A percentile compares a stretch with the other conserved stretches of the same genome.
phyloP scores from a whole-genome alignment of 1,284 basidiomycete genomes.

The Moesziomyces sp. region DNA sequence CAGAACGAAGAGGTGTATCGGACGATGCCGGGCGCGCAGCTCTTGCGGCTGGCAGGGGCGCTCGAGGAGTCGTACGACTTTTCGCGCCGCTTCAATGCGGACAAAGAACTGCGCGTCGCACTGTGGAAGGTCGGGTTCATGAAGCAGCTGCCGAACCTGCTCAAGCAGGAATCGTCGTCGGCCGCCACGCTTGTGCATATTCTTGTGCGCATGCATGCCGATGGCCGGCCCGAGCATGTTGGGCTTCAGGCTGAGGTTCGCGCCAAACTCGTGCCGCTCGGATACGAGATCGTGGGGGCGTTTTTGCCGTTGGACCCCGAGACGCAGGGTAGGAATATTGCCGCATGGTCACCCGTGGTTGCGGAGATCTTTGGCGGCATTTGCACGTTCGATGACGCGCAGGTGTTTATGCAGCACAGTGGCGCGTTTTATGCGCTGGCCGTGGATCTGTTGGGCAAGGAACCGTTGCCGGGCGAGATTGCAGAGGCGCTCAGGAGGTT shows the following conservation, averaged over 20 bases:
- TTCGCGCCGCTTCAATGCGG: conserved; percentile 95
- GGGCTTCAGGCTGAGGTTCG: conserved; percentile 83
- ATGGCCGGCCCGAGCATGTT: conserved; percentile 85
- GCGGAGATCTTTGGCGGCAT: conserved; percentile 92
- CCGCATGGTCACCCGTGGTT: conserved; percentile 97
- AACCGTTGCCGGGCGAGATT: conserved; percentile 48
- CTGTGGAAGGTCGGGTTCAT: conserved; percentile 99
- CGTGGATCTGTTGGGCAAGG: conserved; percentile 61
- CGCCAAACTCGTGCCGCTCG: conserved; percentile 89
- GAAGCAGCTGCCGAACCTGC: conserved; percentile 97
- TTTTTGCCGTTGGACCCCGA: conserved; percentile 90
- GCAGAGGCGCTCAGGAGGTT: conserved; percentile 42
- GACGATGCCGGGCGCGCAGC: conserved; percentile 91
- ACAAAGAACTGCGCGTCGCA: conserved; percentile 94
- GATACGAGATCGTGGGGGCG: conserved; percentile 88
- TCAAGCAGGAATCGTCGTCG: conserved; percentile 98
- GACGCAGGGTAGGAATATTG: conserved; percentile 92
- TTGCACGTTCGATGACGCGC: conserved; percentile 82
- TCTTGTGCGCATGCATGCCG: conserved; percentile 91
- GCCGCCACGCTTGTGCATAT: conserved; percentile 95
- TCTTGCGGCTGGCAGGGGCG: conserved; percentile 90
- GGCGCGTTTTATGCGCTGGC: conserved; percentile 61
- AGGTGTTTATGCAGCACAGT: conserved; percentile 49
- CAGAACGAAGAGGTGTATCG: conserved; percentile 79
- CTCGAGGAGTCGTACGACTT: conserved; percentile 98